These are phyloP conservation scores for Xerocomus cyaneibrunnescens DNA, from an alignment of 1,284 basidiomycete genomes.

Conservation along the genomic window DNA sequence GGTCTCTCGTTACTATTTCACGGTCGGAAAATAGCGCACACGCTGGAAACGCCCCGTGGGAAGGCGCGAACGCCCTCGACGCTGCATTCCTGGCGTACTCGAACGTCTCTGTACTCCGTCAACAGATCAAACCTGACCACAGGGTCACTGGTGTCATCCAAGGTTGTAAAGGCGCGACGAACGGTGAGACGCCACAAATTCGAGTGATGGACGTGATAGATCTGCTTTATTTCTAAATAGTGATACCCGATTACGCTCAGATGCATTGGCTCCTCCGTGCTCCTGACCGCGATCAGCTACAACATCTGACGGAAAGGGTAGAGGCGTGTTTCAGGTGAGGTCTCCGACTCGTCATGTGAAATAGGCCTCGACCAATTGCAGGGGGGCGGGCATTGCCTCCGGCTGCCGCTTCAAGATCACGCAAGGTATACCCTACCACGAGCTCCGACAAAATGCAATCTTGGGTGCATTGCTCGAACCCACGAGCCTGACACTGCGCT, in stretches of 20 bases:
- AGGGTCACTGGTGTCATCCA: conserved; percentile 67
- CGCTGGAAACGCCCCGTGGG: conserved; percentile 76
- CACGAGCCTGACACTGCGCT: background rate
- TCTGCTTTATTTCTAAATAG: conserved; percentile 36
- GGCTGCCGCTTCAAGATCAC: conserved; percentile 59
- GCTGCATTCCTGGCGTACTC: conserved; percentile 82
- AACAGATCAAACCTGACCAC: conserved; percentile 67
- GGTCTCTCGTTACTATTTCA: background rate
- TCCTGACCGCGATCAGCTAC: conserved; percentile 56
- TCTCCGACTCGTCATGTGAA: background rate
- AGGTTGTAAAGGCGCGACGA: conserved; percentile 61
- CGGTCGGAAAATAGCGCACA: conserved; percentile 54
- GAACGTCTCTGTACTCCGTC: conserved; percentile 70
- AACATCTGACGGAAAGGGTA: conserved; percentile 49
- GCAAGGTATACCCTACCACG: conserved; percentile 44
- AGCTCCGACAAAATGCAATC: conserved; percentile 61
- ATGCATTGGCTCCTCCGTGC: conserved; percentile 69
- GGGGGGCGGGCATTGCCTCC: conserved; percentile 71
- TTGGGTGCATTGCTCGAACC: conserved; percentile 44
- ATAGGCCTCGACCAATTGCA: conserved; percentile 29
- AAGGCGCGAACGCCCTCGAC: conserved; percentile 82
- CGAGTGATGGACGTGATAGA: background rate
- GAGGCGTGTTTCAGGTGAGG: conserved; percentile 57
- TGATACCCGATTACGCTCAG: conserved; percentile 77
- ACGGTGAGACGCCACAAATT: conserved; percentile 44